These are phyloP conservation scores for Ploettnerulaceae sp. DNA, from an alignment of 2,329 filamentous ascomycete genomes.

Conservation along the genomic window DNA sequence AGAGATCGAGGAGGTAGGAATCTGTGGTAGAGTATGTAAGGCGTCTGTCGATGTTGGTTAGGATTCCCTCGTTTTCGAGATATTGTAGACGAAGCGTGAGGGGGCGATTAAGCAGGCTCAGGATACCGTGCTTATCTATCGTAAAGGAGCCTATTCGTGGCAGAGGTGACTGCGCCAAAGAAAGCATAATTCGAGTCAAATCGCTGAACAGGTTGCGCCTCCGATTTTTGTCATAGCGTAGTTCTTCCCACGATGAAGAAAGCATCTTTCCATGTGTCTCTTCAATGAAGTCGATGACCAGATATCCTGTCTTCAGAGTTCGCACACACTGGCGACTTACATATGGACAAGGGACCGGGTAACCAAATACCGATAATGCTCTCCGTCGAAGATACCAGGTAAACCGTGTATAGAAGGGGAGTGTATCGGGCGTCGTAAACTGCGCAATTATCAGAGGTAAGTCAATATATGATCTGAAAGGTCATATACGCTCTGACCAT, in stretches of 20 bases:
- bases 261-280: conserved; percentile 29
- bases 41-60: conserved; percentile 31
- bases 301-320: conserved; percentile 11
- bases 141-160: conserved; percentile 35
- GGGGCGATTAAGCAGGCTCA: conserved; percentile 36
- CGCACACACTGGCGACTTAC: conserved; percentile 10
- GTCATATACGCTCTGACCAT: conserved; percentile 28
- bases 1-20: conserved; percentile 32
- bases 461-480: conserved; percentile 8
- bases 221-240: conserved; percentile 16
- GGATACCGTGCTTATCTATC: conserved; percentile 28
- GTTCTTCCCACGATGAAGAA: conserved; percentile 28
- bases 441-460: conserved; percentile 11
- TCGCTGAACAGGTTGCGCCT: conserved; percentile 25
- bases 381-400: conserved; percentile 24
- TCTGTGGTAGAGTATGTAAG: conserved; percentile 33
- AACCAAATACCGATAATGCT: conserved; percentile 24
- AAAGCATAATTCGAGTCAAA: conserved; percentile 28
- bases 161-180: conserved; percentile 24
- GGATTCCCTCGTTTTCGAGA: conserved; percentile 35
- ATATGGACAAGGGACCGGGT: conserved; percentile 24
- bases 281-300: conserved; percentile 21
- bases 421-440: conserved; percentile 13
- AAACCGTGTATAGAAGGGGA: conserved; percentile 17
- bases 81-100: conserved; percentile 32